Evolutionary conservation across 169 alveolate species (phyloP), one percentile per base, ranked within the genome.

Genomic region (Sarcocystis neurona): DNA sequence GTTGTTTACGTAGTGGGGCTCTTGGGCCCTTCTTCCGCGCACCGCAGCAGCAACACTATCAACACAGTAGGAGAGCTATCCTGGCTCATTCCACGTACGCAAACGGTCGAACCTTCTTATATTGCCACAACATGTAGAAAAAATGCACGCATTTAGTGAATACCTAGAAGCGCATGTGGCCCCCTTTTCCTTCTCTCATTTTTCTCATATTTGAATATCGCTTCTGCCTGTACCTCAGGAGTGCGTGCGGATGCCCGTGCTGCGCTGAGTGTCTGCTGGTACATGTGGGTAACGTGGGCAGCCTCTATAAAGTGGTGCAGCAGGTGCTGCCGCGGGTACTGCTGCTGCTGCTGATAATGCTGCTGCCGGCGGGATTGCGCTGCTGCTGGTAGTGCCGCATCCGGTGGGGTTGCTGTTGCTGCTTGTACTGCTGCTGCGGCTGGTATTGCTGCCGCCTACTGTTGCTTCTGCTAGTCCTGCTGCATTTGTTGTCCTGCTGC

Each of bases 321-420:
- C 68, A 46, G 85, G 70, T 77, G 85, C 68, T 44, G 68, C 34
- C n/a, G 85, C 68, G 4, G 68, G 39, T 27, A 46, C 66, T 23
- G 8, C 70, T 0, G 32, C 27, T 10, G 18, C 3, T n/a, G 43
- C 77, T n/a, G 37, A n/a, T 39, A 18, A n/a, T 39, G 12, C 77
- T 63, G 77, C 27, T 63, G 0, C 41, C 32, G 30, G 30, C 0
- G 27, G 27, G 66, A 27, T 20, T 18, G 30, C 15, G 27, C 27
- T 53, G 27, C 15, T 20, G 66, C 66, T 53, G n/a, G 20, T 20
- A 53, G 63, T 15, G 63, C 63, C 10, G 20, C 77, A 0, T 32
- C 27, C 32, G 77, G 43, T 18, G 77, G 27, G 23, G 32, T 39
- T 63, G 77, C 77, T 0, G 77, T 39, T 63, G 63, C 20, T 53